phyloP scores from a whole-genome alignment of 192 early-diverging fungal genomes.

The Coemansia guatemalensis region DNA sequence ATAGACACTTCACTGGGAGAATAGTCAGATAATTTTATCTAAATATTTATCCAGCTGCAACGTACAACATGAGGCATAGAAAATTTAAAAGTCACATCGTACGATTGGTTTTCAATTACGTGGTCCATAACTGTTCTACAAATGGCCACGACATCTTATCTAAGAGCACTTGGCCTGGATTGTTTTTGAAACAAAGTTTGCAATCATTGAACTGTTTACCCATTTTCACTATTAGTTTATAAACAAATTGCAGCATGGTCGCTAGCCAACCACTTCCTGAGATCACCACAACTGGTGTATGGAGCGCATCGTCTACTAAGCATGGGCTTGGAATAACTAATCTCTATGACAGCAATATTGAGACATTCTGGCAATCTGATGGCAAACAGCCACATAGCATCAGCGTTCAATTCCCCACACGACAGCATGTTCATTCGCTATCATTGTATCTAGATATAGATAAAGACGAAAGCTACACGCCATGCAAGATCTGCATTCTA shows the following conservation, averaged over 20 bases:
- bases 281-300: constrained; percentile 10
- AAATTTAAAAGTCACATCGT: not conserved
- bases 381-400: constrained; percentile 47
- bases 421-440: constrained; percentile 32
- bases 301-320: constrained; percentile 41
- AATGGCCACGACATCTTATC: too few species aligned
- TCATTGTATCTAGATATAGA: constrained; percentile 36
- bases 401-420: constrained; percentile 18
- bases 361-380: constrained; percentile 52
- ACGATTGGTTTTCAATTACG: too few species aligned
- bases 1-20: too few species aligned
- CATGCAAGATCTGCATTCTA: constrained; percentile 24
- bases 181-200: too few species aligned
- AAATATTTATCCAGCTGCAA: too few species aligned
- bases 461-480: constrained; percentile 52
- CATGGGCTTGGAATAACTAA: constrained; percentile 28
- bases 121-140: too few species aligned
- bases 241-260: not conserved
- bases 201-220: not conserved
- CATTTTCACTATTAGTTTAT: not conserved
- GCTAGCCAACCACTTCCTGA: constrained; percentile 6
- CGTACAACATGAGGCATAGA: too few species aligned
- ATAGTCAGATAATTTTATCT: too few species aligned
- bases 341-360: constrained; percentile 23
- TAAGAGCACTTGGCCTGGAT: too few species aligned